A percentile compares a stretch with the other conserved stretches of the same genome.
These are phyloP conservation scores for Phanerodontia chrysosporium DNA, from an alignment of 768 basidiomycete species.

Conservation along the genomic window DNA sequence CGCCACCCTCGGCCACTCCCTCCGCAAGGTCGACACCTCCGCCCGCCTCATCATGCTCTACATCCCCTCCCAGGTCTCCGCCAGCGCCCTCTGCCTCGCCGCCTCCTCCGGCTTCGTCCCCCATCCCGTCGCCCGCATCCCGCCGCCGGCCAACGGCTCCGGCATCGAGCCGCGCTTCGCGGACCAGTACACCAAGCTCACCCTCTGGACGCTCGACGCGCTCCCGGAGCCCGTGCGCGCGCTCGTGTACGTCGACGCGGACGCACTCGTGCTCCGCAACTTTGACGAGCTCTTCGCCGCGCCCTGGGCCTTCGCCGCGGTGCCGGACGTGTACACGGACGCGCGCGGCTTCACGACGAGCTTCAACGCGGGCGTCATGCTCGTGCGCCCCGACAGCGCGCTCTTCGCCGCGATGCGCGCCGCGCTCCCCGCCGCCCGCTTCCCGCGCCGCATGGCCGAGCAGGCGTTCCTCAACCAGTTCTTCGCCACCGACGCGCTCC, in stretches of 20 bases:
- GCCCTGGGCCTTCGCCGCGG: slow-evolving; percentile 39
- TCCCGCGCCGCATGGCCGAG: slow-evolving; percentile 32
- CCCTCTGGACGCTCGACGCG: slow-evolving; percentile 35
- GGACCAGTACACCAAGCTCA: slow-evolving; percentile 43
- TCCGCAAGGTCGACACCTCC: slow-evolving; percentile 25
- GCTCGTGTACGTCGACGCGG: slow-evolving; percentile 39
- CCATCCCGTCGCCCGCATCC: slow-evolving; percentile 30
- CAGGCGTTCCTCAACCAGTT: slow-evolving; percentile 39
- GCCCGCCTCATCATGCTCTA: slow-evolving; percentile 32
- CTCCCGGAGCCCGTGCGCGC: slow-evolving; percentile 22
- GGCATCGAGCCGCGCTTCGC: slow-evolving; percentile 32
- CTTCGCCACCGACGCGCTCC: slow-evolving; percentile 31
- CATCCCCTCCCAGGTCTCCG: slow-evolving; percentile 34
- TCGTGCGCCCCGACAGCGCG: slow-evolving; percentile 27
- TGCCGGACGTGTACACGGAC: slow-evolving; percentile 33
- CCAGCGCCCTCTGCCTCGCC: slow-evolving; percentile 35
- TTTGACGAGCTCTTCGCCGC: slow-evolving; percentile 42
- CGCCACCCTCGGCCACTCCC: slow-evolving; percentile 29
- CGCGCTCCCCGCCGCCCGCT: slow-evolving; percentile 27
- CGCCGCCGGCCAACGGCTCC: slow-evolving; percentile 34
- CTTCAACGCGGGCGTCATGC: slow-evolving; percentile 39
- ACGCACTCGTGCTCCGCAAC: slow-evolving; percentile 38
- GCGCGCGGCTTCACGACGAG: slow-evolving; percentile 30
- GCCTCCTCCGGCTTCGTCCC: slow-evolving; percentile 36
- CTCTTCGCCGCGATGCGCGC: slow-evolving; percentile 30